Percentiles rank a stretch among this genome's conserved stretches.
Evolutionary conservation across 306 rosid genomes (phyloP).

Genomic region (Acacia crassicarpa): DNA sequence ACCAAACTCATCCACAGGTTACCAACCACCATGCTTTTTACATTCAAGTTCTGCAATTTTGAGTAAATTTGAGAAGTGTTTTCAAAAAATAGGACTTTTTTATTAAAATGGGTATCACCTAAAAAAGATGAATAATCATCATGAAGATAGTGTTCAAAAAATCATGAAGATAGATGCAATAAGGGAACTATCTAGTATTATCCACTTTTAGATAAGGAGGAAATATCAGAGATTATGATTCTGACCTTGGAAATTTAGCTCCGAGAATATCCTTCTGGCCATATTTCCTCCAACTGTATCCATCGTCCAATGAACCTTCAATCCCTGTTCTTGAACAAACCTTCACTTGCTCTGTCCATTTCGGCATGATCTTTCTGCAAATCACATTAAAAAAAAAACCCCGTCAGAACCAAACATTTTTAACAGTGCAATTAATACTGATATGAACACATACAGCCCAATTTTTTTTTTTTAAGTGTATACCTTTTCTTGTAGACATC

Average conservation of each 20-base stretch:
- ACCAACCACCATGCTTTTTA: not conserved
- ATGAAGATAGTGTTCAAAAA: too few relatives aligned
- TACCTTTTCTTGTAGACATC: constrained; percentile 69
- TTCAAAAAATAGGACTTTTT: not conserved
- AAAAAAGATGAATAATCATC: not conserved
- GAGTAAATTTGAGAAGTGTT: not conserved
- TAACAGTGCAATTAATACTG: too few relatives aligned
- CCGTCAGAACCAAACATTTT: not conserved
- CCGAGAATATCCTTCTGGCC: constrained; percentile 93
- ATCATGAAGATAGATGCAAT: not conserved
- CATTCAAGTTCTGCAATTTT: constrained; percentile 14
- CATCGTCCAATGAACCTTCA: constrained; percentile 61
- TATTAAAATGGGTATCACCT: not conserved
- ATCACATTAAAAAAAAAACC: constrained; percentile 22
- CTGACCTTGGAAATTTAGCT: constrained; percentile 75
- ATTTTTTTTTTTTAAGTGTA: not conserved
- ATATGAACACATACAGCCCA: not conserved
- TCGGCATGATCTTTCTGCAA: constrained; percentile 58
- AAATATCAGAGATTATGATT: not conserved
- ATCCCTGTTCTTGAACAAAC: constrained; percentile 40
- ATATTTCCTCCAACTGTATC: constrained; percentile 90
- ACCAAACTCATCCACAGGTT: not conserved
- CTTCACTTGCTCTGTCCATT: constrained; percentile 62
- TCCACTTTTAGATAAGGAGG: not conserved
- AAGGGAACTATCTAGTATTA: not conserved